Evolutionary conservation across 2,329 filamentous ascomycete species (phyloP), one percentile per base, ranked within the genome.

Genomic region (Teratosphaeria destructans): DNA sequence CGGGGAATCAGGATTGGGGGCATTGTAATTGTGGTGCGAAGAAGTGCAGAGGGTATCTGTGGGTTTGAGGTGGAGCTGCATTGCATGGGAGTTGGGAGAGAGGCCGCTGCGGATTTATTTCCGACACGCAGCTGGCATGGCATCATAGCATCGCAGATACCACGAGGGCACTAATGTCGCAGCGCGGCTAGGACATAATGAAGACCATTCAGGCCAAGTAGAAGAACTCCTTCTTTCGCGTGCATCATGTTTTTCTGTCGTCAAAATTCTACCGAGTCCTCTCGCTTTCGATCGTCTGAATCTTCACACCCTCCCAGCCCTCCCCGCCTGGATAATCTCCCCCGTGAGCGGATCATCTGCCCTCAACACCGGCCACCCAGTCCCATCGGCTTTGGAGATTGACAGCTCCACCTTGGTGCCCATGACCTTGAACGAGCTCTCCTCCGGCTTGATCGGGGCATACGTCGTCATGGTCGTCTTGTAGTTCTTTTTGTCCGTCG

Each of bases 251-350:
- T 43, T n/a, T 14, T 14, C 16, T n/a, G 37, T 43, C 37, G 37
- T 43, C 37, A n/a, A 43, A 43, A 14, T 14, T 23, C 10, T 43
- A 12, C 37, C 1, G 11, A 14, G 3, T 16, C 37, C 37, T 43
- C 37, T 43, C 16, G 4, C 37, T 32, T 5, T 7, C 29, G 4
- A 39, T 53, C 52, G 29, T 54, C 32, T 12, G 7, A 7, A 1
- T 57, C 52, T 12, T 57, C 37, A 72, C 16, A 68, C 72, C 56
- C 81, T 79, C 37, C 87, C 90, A 56, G 94, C 91, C 64, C 85
- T 82, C 14, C 94, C 94, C 64, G 95, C 81, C 76, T 99, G 94
- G 64, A 97, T 85, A 67, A 96, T 95, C 77, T 95, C 88, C 2
- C 85, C 85, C 3, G 83, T 85, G 65, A 78, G 79, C 64, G 77